Base-by-base conservation (phyloP, 2,329 filamentous ascomycete genomes). In the Penicillium sp. region DNA sequence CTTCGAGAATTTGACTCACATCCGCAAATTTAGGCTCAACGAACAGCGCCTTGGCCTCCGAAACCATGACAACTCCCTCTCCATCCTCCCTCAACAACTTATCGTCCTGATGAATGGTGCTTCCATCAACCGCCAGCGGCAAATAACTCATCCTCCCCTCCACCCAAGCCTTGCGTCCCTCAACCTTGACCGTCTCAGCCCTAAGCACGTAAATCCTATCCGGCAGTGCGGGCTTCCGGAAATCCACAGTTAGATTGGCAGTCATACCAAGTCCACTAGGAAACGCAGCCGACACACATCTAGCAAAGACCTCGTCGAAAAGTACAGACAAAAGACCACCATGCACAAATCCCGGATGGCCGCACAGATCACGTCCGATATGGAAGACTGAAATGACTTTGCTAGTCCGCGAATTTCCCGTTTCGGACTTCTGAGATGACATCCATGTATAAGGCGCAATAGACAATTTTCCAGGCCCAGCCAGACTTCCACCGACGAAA, bases 401-500 rank as follows among this genome's bases (percentile, higher is more conserved):
- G 51, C 61, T 62, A 2, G 52, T 29, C 31, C 43, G 45, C 2
- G 42, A 21, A 12, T 31, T 45, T 6, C 49, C 15, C n/a, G 33
- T 7, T 10, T n/a, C 45, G 26, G 18, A 18, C 31, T 54, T 53
- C 9, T 47, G 21, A 1, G 53, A 59, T 0, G 65, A 59, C 7
- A 60, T 59, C 62, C 65, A 71, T 58, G 70, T 65, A 34, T 91
- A 81, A 1, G 92, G 90, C 3, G 91, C 89, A 0, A 95, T 86
- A 1, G 83, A 82, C 57, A 97, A 82, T 70, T 84, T 87, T 23
- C 85, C 84, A 0, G 85, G 79, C 0, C 90, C 91, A 33, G 86
- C 68, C 15, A 97, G 78, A 21, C 87, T 87, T 4, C 89, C 89
- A 23, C 82, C 90, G 0, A 91, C 96, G 51, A 97, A 79, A 71